Conservation (phyloP, 805 yeast genomes). For the Metschnikowia koreensis region DNA sequence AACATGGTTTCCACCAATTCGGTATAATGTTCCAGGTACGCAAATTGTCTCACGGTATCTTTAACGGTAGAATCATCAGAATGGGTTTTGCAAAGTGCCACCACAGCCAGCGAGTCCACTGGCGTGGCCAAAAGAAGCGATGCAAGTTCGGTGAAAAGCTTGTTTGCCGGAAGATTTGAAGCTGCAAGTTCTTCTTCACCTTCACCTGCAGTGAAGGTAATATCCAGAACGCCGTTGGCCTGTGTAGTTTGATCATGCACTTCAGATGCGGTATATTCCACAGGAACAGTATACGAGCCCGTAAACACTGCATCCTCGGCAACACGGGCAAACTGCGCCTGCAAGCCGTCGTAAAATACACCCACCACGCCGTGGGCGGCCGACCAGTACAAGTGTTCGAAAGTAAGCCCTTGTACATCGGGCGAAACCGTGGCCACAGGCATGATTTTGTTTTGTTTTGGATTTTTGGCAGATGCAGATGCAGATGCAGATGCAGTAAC, state of each 20-base stretch:
- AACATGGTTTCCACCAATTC: conserved; percentile 25
- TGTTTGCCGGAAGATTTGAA: conserved; percentile 23
- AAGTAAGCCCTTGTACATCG: neutral
- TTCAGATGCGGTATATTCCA: conserved; percentile 21
- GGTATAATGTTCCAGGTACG: conserved; percentile 28
- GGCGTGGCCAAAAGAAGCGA: conserved; percentile 15
- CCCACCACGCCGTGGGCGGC: conserved; percentile 33
- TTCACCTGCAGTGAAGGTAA: conserved; percentile 20
- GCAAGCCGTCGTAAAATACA: conserved; percentile 37
- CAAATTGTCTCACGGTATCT: conserved; percentile 36
- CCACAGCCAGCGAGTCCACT: conserved; percentile 12
- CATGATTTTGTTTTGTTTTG: neutral
- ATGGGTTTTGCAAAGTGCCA: conserved; percentile 27
- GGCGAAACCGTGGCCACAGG: neutral
- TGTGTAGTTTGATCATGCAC: neutral
- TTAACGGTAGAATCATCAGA: conserved; percentile 32
- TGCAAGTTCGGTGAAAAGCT: conserved; percentile 24
- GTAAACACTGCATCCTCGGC: conserved; percentile 12
- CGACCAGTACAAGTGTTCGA: conserved; percentile 31
- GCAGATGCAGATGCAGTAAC: conserved; percentile 4
- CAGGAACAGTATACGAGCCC: conserved; percentile 17
- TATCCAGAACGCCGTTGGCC: conserved; percentile 17
- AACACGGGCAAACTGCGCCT: conserved; percentile 24
- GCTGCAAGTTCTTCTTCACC: conserved; percentile 14
- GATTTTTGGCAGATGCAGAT: too few relatives aligned